Evolutionary conservation across 2,329 filamentous ascomycete genomes (phyloP).

Genomic region (Talaromyces sp.): DNA sequence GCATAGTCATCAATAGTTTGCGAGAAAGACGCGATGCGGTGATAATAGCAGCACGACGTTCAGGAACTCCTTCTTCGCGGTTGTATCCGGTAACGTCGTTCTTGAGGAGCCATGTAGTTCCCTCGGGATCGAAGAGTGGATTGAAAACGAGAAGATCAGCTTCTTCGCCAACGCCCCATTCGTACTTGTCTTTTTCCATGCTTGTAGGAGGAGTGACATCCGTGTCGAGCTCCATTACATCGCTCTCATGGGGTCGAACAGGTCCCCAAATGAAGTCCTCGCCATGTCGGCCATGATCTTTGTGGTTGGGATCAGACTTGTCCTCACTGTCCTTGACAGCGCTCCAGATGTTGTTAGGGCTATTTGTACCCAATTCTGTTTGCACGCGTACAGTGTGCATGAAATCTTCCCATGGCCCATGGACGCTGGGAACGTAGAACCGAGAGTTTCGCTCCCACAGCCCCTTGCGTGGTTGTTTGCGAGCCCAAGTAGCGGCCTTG

Average conservation of each 20-base stretch:
- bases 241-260: constrained; percentile 61
- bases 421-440: constrained; percentile 72
- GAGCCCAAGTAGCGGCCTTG: constrained; percentile 66
- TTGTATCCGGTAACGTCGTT: constrained; percentile 86
- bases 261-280: constrained; percentile 81
- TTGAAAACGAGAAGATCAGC: constrained; percentile 90
- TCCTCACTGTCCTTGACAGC: constrained; percentile 34
- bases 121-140: constrained; percentile 84
- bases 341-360: constrained; percentile 65
- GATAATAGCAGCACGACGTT: constrained; percentile 82
- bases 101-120: constrained; percentile 76
- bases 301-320: constrained; percentile 25
- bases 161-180: constrained; percentile 85
- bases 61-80: constrained; percentile 56
- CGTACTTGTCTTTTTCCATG: constrained; percentile 74
- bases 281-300: constrained; percentile 34
- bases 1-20: constrained; percentile 78
- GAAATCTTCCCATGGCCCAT: constrained; percentile 78
- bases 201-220: constrained; percentile 68
- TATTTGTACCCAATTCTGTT: constrained; percentile 64
- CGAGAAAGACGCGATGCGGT: constrained; percentile 80
- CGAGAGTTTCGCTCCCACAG: constrained; percentile 76
- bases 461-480: constrained; percentile 70
- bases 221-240: constrained; percentile 69
- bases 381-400: constrained; percentile 72